Percentiles rank a stretch among this genome's conserved stretches.
Evolutionary conservation across 768 basidiomycete species (phyloP).

Genomic region (Auricularia sp.): DNA sequence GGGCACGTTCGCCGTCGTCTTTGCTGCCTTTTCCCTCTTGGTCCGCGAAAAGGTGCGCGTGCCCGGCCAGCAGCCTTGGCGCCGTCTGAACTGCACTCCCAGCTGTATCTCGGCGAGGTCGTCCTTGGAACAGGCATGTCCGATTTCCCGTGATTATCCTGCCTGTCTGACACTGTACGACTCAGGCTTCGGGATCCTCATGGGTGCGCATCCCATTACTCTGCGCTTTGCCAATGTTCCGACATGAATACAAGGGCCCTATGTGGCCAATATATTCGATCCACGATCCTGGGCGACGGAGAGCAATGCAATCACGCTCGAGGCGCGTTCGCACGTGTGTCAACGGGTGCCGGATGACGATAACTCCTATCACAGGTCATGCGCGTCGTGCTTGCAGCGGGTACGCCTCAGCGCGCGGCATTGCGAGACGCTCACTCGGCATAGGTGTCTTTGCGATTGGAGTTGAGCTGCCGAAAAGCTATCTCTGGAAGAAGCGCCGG

Average conservation of each 20-base stretch:
- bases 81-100: background rate
- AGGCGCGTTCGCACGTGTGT: constrained; percentile 21
- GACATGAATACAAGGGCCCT: constrained; percentile 38
- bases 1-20: constrained; percentile 41
- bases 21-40: constrained; percentile 56
- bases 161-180: no score
- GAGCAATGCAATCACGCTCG: constrained; percentile 56
- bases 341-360: background rate
- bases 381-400: constrained; percentile 79
- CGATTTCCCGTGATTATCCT: no score
- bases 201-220: constrained; percentile 28
- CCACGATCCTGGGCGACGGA: constrained; percentile 60
- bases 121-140: constrained; percentile 62
- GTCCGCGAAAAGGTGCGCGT: constrained; percentile 63
- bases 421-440: background rate
- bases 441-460: constrained; percentile 77
- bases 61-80: background rate
- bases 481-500: constrained; percentile 62
- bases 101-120: constrained; percentile 89
- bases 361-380: constrained; percentile 31
- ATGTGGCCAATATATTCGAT: constrained; percentile 59
- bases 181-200: constrained; percentile 25
- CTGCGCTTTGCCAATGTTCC: background rate
- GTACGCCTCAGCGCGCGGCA: constrained; percentile 16
- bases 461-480: constrained; percentile 79